Evolutionary conservation across 2,329 filamentous ascomycete species (phyloP), one percentile per base, ranked within the genome.

Genomic region (Talaromyces piceae): DNA sequence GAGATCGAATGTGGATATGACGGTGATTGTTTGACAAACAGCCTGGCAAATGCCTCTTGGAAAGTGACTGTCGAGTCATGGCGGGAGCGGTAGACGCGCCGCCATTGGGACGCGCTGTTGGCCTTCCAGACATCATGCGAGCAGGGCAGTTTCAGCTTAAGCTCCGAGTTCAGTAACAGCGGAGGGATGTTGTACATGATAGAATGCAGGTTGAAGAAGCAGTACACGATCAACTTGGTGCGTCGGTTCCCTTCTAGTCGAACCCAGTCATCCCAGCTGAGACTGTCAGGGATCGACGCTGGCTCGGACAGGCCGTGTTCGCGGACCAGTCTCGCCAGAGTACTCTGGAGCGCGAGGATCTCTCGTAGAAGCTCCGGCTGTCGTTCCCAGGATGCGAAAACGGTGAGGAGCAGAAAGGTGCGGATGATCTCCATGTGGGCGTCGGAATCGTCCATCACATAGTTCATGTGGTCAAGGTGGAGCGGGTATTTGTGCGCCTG

Each of bases 111-210:
- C 13, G 75, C 71, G 31, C 72, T 77, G 9, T 67, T 65, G 2
- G 79, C 78, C 57, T 77, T 78, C 74, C 79, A 83, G 52, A 78
- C 73, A 22, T 76, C 73, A 28, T 75, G 74, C 43, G 72, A 75
- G 54, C 74, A 77, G 0, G 79, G 80, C 56, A 83, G 73, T 47
- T 73, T 73, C 55, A 81, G 62, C 47, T 73, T 74, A 47, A 82
- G 61, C 61, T 82, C 77, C 27, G 72, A 71, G 58, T 78, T 81
- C 48, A 80, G 60, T 23, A 83, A 74, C 41, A 80, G 67, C 0
- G 80, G 79, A 25, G 79, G 78, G 12, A 81, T 78, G 61, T 82
- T 79, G 67, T 81, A 83, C 58, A 80, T 80, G 49, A 83, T 79
- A 28, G 76, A 79, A 55, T 82, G 80, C 2, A 83, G 69, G 58